These are phyloP conservation scores for Teunomyces tritomae DNA, from an alignment of 805 yeast species.

Conservation along the genomic window DNA sequence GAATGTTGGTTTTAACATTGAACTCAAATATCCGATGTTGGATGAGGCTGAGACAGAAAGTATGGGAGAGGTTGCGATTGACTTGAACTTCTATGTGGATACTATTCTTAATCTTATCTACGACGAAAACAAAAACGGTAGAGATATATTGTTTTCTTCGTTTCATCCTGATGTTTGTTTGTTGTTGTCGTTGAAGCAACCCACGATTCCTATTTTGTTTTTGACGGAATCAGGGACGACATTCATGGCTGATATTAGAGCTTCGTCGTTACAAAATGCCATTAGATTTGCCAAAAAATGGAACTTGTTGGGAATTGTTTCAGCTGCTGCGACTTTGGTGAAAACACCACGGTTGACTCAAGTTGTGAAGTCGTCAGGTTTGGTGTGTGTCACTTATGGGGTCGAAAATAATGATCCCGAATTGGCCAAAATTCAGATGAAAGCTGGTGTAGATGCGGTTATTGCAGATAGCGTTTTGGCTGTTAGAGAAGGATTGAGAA, in stretches of 20 bases:
- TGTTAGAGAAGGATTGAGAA: constrained; percentile 74
- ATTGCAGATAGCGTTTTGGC: constrained; percentile 94
- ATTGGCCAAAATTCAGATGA: constrained; percentile 79
- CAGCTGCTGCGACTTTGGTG: constrained; percentile 84
- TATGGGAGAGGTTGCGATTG: constrained; percentile 80
- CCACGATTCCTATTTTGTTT: constrained; percentile 86
- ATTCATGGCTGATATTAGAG: constrained; percentile 86
- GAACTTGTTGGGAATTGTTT: constrained; percentile 88
- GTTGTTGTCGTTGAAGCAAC: constrained; percentile 84
- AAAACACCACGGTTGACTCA: constrained; percentile 84
- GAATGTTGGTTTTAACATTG: constrained; percentile 89
- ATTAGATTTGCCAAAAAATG: constrained; percentile 86
- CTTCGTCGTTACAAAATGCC: constrained; percentile 85
- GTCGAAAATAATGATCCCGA: constrained; percentile 79
- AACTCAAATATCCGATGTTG: constrained; percentile 91
- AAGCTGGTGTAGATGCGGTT: constrained; percentile 97
- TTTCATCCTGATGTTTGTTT: constrained; percentile 94
- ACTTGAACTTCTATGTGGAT: constrained; percentile 84
- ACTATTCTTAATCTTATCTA: constrained; percentile 78
- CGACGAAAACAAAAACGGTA: constrained; percentile 65
- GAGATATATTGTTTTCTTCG: constrained; percentile 87
- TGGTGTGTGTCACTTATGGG: constrained; percentile 93
- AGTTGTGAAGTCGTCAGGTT: constrained; percentile 87
- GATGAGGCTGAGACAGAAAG: constrained; percentile 89
- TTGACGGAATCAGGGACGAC: constrained; percentile 86